Conservation (phyloP, 1,139 yeast genomes). For the Hemisphaericaspora subhashii region DNA sequence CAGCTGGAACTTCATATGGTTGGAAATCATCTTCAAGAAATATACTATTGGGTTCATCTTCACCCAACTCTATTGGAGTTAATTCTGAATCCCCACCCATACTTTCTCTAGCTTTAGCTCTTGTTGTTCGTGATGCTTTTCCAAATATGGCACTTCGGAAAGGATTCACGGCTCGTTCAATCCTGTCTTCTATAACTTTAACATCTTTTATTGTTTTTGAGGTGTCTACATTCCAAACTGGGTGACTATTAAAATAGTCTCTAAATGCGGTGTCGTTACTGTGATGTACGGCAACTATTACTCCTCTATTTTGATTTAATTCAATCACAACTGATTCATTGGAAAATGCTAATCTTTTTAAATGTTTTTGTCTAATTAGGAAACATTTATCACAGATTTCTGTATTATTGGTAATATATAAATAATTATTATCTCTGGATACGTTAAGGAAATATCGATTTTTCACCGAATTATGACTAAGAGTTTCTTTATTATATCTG, state of each 20-base stretch:
- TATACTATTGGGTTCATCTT: slow-evolving; percentile 2
- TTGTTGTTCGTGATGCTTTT: slow-evolving; percentile 4
- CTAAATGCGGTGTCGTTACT: slow-evolving; percentile 13
- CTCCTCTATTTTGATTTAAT: slow-evolving; percentile 6
- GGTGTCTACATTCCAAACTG: slow-evolving; percentile 10
- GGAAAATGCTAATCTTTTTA: slow-evolving; percentile 11
- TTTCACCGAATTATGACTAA: not conserved
- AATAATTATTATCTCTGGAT: slow-evolving; percentile 12
- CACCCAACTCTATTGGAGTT: slow-evolving; percentile 1
- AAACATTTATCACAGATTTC: slow-evolving; percentile 8
- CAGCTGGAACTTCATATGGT: slow-evolving; percentile 21
- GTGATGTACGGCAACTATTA: slow-evolving; percentile 13
- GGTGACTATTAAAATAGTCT: slow-evolving; percentile 12
- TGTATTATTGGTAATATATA: slow-evolving; percentile 10
- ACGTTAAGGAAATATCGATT: slow-evolving; percentile 7
- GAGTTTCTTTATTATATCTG: not conserved
- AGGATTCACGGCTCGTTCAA: slow-evolving; percentile 5
- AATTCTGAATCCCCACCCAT: slow-evolving; percentile 5
- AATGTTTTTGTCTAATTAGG: slow-evolving; percentile 11
- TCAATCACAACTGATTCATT: slow-evolving; percentile 11
- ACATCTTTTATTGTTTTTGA: slow-evolving; percentile 3
- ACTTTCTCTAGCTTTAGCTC: slow-evolving; percentile 4
- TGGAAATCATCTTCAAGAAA: slow-evolving; percentile 12
- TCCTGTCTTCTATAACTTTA: not conserved
- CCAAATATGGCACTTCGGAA: not conserved